Percentiles rank a stretch among this genome's conserved stretches.
These are phyloP conservation scores for Ceratocystiopsis minuta DNA, from an alignment of 2,329 filamentous ascomycete species.

Conservation along the genomic window DNA sequence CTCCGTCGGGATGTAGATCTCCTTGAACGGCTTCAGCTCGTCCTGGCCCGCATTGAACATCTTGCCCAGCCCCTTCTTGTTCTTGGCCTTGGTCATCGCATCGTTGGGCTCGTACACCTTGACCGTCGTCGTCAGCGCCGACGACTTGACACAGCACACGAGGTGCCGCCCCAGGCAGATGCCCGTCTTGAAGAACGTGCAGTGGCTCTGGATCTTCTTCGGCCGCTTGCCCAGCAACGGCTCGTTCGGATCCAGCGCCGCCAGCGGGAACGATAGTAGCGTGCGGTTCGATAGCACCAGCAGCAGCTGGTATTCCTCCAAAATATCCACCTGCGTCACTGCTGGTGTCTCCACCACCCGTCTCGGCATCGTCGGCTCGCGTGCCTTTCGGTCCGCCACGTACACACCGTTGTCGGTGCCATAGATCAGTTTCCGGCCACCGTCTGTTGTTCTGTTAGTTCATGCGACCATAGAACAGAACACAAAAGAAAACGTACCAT, in stretches of 20 bases:
- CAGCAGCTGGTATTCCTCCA: slow-evolving; percentile 87
- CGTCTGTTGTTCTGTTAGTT: slow-evolving; percentile 32
- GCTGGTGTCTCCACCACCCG: slow-evolving; percentile 71
- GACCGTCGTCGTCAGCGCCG: slow-evolving; percentile 82
- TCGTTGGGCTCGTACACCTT: slow-evolving; percentile 99
- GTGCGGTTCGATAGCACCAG: slow-evolving; percentile 88
- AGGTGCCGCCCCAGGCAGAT: slow-evolving; percentile 88
- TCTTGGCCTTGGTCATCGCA: slow-evolving; percentile 80
- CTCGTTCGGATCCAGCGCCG: slow-evolving; percentile 72
- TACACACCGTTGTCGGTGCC: slow-evolving; percentile 92
- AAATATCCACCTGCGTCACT: slow-evolving; percentile 87
- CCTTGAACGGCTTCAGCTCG: slow-evolving; percentile 90
- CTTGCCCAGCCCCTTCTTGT: slow-evolving; percentile 86
- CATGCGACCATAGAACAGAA: too few relatives aligned
- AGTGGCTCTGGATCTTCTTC: slow-evolving; percentile 92
- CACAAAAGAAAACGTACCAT: slow-evolving; percentile 16
- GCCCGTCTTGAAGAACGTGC: slow-evolving; percentile 95
- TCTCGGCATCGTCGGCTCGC: slow-evolving; percentile 58
- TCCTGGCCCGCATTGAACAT: slow-evolving; percentile 91
- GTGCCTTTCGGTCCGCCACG: slow-evolving; percentile 76
- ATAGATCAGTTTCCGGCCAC: slow-evolving; percentile 82
- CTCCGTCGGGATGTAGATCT: slow-evolving; percentile 97
- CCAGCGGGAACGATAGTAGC: slow-evolving; percentile 71
- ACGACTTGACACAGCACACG: slow-evolving; percentile 92
- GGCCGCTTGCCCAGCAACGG: slow-evolving; percentile 65